Base-by-base conservation (phyloP, 164 flowering plant species). In the Macadamia integrifolia region DNA sequence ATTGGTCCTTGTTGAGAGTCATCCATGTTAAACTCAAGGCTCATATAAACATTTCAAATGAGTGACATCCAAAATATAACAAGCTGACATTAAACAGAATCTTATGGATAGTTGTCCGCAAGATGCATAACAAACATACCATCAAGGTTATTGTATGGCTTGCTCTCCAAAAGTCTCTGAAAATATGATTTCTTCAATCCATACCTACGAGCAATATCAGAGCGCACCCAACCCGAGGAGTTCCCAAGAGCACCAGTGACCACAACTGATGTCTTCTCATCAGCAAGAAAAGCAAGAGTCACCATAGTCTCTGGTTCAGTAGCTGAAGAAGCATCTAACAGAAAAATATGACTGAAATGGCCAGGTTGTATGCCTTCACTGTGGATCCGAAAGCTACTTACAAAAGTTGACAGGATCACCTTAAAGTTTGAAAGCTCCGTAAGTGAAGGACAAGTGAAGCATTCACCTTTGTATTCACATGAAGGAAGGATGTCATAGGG, bases 261-360 rank as follows among this genome's bases (percentile, higher is more conserved):
- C 58, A 82, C 67, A 0, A 85, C 88, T 3, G 53, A 31, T 0
- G 86, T 82, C 1, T 60, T 66, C 35, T 71, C 65, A n/a, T 65
- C 42, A 12, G 76, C 83, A 43, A 85, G 71, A 58, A 76, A 78
- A 30, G 73, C 66, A 57, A 82, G 70, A 59, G 80, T 35, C 53
- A 85, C 71, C 76, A 79, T 57, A 18, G 60, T 43, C 66, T 85
- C 86, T 9, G 86, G 88, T 68, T 85, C 86, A 35, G 75, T 81
- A 28, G 75, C 79, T 42, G 74, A 74, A 53, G 82, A 78, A 28
- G 79, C 79, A 70, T 82, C 85, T 50, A 85, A 75, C 60, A 82
- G 60, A 58, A 82, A 82, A 30, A 85, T 81, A 69, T 85, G 85
- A 63, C 75, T 81, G 61, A 85, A 85, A 65, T 85, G 85, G 31